Evolutionary conservation across 1,139 yeast species (phyloP), one percentile per base, ranked within the genome.

Genomic region (Geotrichum reessii): DNA sequence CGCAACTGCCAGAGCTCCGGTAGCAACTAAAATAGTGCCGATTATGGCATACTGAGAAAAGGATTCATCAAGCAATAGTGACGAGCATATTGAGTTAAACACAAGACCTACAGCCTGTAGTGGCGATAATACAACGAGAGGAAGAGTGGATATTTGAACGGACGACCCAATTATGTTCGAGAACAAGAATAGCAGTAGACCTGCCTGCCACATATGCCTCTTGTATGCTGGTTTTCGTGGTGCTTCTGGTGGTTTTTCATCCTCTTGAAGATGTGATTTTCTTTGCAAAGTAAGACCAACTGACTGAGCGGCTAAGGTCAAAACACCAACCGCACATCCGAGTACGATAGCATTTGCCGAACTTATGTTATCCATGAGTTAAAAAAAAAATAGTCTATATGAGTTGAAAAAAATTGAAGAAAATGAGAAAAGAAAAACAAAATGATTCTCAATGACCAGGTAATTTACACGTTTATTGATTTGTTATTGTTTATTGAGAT

Each of bases 21-120:
- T 56, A 1, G 87, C 80, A 12, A 89, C 88, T 21, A 87, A 71
- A 1, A 80, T 67, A 0, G 97, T 89, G 1, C 96, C 96, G 8
- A 74, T 63, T 1, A 82, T 74, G 2, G 92, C 79, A 58, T 74
- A 76, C 47, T 66, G 64, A 1, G 93, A 85, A 70, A 88, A 87
- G 0, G 77, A 76, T 68, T 91, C 97, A 17, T 84, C 78, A 11
- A 90, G 80, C 21, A 91, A 71, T 27, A 88, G 63, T 27, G 87
- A 70, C 54, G 95, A 88, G 65, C 91, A 86, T 9, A 88, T 72
- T 1, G 95, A 83, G 71, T 91, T 91, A 76, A 91, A 90, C 2
- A 90, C 92, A 42, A 91, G 78, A 0, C 97, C 96, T n/a, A 86
- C 84, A 37, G 96, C 91, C 71, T 91, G 97, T 55, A 91, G 73